These are phyloP conservation scores for Cordyceps tenuipes DNA, from an alignment of 2,329 filamentous ascomycete species.

Conservation along the genomic window DNA sequence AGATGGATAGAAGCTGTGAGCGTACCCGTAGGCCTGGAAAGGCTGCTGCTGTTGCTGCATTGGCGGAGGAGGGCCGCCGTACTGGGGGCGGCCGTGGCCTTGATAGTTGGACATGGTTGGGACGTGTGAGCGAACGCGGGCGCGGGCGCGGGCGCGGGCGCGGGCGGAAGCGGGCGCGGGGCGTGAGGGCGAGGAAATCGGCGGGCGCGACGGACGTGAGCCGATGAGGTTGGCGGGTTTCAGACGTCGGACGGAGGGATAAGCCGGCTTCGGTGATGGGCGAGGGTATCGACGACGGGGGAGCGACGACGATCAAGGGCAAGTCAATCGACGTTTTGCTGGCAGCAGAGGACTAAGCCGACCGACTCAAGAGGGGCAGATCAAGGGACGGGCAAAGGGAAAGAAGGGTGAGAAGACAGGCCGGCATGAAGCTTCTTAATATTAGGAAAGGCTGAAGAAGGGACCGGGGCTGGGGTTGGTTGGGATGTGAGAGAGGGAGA, in stretches of 20 bases:
- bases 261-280: background rate
- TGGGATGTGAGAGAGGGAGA: background rate
- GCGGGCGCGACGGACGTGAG: background rate
- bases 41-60: slow-evolving; percentile 4
- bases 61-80: slow-evolving; percentile 5
- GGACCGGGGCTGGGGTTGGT: background rate
- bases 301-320: background rate
- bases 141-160: too few species aligned
- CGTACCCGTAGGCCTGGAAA: slow-evolving; percentile 8
- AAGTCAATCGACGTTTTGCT: background rate
- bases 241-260: background rate
- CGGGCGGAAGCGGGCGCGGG: too few species aligned
- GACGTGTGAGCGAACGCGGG: too few species aligned
- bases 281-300: background rate
- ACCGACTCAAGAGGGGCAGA: background rate
- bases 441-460: background rate
- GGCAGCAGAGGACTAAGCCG: background rate
- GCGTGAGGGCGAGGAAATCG: background rate
- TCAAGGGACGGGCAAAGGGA: background rate
- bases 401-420: background rate
- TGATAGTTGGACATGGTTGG: slow-evolving; percentile 8
- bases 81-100: slow-evolving; percentile 8
- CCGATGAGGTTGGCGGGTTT: background rate
- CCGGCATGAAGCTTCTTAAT: slow-evolving; percentile 2
- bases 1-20: background rate